phyloP scores from a whole-genome alignment of 164 flowering plant species.

The Buxus sempervirens region DNA sequence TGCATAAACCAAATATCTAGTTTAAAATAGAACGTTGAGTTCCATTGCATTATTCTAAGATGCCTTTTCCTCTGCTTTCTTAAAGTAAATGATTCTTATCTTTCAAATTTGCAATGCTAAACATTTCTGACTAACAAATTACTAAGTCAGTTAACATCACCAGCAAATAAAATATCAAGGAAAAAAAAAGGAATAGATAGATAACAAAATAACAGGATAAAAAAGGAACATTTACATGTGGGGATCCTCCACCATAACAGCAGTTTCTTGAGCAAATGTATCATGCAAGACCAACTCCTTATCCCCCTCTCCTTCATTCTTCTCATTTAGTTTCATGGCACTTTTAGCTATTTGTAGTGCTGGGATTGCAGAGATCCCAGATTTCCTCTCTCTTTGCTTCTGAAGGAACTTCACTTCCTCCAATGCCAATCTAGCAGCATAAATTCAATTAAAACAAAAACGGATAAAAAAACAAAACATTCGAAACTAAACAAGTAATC shows the following conservation, averaged over 20 bases:
- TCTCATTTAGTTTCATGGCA: conserved; percentile 33
- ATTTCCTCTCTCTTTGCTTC: conserved; percentile 79
- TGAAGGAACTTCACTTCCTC: conserved; percentile 93
- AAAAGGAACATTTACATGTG: conserved; percentile 51
- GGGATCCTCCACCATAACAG: conserved; percentile 93
- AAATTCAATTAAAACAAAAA: too few relatives aligned
- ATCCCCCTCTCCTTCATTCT: conserved; percentile 68
- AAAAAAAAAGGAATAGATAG: not conserved
- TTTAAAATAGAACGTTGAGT: too few relatives aligned
- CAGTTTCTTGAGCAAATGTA: conserved; percentile 96
- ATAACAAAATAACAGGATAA: not conserved
- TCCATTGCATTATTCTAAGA: too few relatives aligned
- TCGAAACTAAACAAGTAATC: too few relatives aligned
- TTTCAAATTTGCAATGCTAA: too few relatives aligned
- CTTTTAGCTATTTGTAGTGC: conserved; percentile 24
- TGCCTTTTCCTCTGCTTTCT: too few relatives aligned
- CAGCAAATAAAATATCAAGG: not conserved
- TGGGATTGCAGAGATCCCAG: conserved; percentile 67
- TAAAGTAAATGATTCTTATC: too few relatives aligned
- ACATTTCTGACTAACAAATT: too few relatives aligned
- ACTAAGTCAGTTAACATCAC: not conserved
- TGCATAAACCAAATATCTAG: too few relatives aligned
- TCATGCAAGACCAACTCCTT: conserved; percentile 96
- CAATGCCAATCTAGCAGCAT: conserved; percentile 52
- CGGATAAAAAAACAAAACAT: too few relatives aligned